Conservation (phyloP, 2,329 filamentous ascomycete species). For the Aphanocladium album region DNA sequence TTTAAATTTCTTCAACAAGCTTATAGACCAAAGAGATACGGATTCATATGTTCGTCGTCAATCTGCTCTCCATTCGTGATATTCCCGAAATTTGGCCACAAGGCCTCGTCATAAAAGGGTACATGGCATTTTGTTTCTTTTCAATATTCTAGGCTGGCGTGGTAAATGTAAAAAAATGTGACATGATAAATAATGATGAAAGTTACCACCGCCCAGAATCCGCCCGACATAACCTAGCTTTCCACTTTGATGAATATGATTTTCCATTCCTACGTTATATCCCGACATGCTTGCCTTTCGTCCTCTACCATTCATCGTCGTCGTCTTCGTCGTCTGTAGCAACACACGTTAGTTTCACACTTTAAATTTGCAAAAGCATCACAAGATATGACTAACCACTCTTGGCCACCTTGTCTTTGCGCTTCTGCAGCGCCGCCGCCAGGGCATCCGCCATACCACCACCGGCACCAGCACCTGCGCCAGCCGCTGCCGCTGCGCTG, state of each 20-base stretch:
- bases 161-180: constrained; percentile 2
- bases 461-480: constrained; percentile 40
- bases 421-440: constrained; percentile 69
- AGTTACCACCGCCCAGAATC: neutral
- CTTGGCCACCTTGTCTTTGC: constrained; percentile 90
- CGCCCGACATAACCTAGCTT: neutral
- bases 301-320: constrained; percentile 64
- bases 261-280: neutral
- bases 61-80: too few relatives aligned
- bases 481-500: constrained; percentile 46
- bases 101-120: neutral
- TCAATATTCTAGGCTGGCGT: constrained; percentile 1
- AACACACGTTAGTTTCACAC: constrained; percentile 13
- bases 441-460: constrained; percentile 77
- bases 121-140: neutral
- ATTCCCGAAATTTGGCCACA: too few relatives aligned
- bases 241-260: neutral
- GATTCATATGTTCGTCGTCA: too few relatives aligned
- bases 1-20: too few relatives aligned
- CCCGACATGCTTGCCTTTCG: neutral
- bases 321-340: constrained; percentile 67
- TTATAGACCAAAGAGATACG: too few relatives aligned
- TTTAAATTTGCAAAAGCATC: neutral
- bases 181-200: neutral
- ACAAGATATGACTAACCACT: constrained; percentile 66